phyloP scores from a whole-genome alignment of 352 stramenopile genomes.

The Phytophthora agathidicida region DNA sequence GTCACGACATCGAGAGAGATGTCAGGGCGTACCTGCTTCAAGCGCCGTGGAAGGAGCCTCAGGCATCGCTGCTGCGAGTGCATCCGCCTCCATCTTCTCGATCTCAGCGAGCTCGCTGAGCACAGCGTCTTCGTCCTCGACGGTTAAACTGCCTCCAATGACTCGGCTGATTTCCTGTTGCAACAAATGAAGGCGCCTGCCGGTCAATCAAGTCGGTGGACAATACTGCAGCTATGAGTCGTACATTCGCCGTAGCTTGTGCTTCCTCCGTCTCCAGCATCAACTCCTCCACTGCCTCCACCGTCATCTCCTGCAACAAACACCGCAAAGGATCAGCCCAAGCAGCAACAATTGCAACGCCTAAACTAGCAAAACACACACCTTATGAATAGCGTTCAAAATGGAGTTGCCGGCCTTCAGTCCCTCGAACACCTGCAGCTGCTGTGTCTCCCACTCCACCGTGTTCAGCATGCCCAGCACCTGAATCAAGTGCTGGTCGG shows the following conservation, averaged over 20 bases:
- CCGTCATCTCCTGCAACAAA: slow-evolving; percentile 74
- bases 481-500: slow-evolving; percentile 86
- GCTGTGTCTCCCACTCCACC: slow-evolving; percentile 89
- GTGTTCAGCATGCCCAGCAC: slow-evolving; percentile 89
- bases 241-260: slow-evolving; percentile 75
- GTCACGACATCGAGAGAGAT: neutral
- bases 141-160: slow-evolving; percentile 74
- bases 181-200: neutral
- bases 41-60: slow-evolving; percentile 54
- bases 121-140: slow-evolving; percentile 88
- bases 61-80: slow-evolving; percentile 60
- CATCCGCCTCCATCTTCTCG: slow-evolving; percentile 69
- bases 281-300: slow-evolving; percentile 87
- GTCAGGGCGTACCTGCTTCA: slow-evolving; percentile 42
- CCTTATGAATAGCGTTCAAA: slow-evolving; percentile 89
- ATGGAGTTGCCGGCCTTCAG: slow-evolving; percentile 90
- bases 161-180: slow-evolving; percentile 87
- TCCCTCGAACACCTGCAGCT: slow-evolving; percentile 89
- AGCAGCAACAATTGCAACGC: neutral
- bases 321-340: too few relatives aligned
- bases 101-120: slow-evolving; percentile 87
- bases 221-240: slow-evolving; percentile 11
- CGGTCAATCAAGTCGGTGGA: neutral
- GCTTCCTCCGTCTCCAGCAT: slow-evolving; percentile 91
- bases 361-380: slow-evolving; percentile 10